phyloP scores from a whole-genome alignment of 805 yeast species.

The Yarrowia sp. region DNA sequence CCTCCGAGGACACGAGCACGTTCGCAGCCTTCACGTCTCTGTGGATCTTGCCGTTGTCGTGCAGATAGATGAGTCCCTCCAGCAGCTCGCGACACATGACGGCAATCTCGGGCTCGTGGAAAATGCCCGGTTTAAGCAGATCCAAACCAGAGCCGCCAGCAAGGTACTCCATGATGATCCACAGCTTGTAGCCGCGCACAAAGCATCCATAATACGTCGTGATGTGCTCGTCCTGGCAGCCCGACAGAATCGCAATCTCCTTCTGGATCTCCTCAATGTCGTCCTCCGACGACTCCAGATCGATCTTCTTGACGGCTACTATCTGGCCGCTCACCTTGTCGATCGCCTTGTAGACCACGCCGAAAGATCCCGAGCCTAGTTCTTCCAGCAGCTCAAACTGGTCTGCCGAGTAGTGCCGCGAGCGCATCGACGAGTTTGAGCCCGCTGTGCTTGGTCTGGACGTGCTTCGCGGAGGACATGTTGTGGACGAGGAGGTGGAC shows the following conservation, averaged over 20 bases:
- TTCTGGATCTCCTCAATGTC: slow-evolving; percentile 67
- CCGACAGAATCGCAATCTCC: slow-evolving; percentile 75
- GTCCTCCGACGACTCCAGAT: slow-evolving; percentile 75
- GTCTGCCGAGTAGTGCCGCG: slow-evolving; percentile 38
- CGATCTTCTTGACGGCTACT: slow-evolving; percentile 85
- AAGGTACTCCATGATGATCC: slow-evolving; percentile 93
- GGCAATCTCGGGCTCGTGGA: slow-evolving; percentile 60
- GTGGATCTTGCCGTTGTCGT: slow-evolving; percentile 72
- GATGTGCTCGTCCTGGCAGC: slow-evolving; percentile 62
- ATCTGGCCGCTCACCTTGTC: slow-evolving; percentile 42
- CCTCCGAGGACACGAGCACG: slow-evolving; percentile 66
- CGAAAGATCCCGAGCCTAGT: slow-evolving; percentile 34
- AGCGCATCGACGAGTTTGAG: slow-evolving; percentile 24
- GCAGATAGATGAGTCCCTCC: slow-evolving; percentile 73
- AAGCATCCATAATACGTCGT: slow-evolving; percentile 66
- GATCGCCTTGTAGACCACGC: slow-evolving; percentile 34
- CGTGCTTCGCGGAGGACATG: not conserved
- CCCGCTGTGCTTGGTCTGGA: not conserved
- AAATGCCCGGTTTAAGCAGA: slow-evolving; percentile 49
- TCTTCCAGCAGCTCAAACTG: slow-evolving; percentile 46
- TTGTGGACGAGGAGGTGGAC: slow-evolving; percentile 37
- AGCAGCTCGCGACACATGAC: slow-evolving; percentile 63
- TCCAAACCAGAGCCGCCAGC: slow-evolving; percentile 92
- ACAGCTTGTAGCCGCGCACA: slow-evolving; percentile 64
- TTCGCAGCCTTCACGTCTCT: slow-evolving; percentile 91